phyloP scores from a whole-genome alignment of 805 yeast species.

The Blastobotrys attinorum region DNA sequence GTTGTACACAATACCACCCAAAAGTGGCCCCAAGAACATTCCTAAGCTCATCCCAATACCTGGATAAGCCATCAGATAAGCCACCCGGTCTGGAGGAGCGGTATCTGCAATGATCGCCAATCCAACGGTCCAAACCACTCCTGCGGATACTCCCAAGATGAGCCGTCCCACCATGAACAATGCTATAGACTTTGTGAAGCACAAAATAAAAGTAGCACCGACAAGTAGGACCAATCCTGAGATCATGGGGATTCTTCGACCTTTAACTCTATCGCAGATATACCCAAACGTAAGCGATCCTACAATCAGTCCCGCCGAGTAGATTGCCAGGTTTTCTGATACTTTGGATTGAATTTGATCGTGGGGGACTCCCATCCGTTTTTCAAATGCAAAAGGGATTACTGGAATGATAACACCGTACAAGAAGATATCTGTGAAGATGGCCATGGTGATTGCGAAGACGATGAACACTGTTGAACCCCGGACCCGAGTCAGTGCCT shows the following conservation, averaged over 20 bases:
- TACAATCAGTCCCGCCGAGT: slow-evolving; percentile 28
- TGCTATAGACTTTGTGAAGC: slow-evolving; percentile 21
- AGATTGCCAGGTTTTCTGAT: slow-evolving; percentile 25
- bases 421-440: slow-evolving; percentile 28
- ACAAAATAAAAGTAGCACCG: slow-evolving; percentile 26
- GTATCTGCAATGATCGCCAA: slow-evolving; percentile 28
- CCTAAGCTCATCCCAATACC: slow-evolving; percentile 27
- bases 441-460: slow-evolving; percentile 25
- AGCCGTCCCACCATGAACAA: slow-evolving; percentile 26
- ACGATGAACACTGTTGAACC: slow-evolving; percentile 20
- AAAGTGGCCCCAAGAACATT: slow-evolving; percentile 26
- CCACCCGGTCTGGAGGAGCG: slow-evolving; percentile 23
- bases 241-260: slow-evolving; percentile 25
- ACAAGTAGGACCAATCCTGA: slow-evolving; percentile 24
- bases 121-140: slow-evolving; percentile 31
- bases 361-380: slow-evolving; percentile 22
- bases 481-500: slow-evolving; percentile 7
- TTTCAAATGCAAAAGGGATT: slow-evolving; percentile 26
- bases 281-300: slow-evolving; percentile 25
- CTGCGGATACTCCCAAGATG: slow-evolving; percentile 29
- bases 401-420: slow-evolving; percentile 28
- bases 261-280: slow-evolving; percentile 20
- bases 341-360: slow-evolving; percentile 22
- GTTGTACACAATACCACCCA: slow-evolving; percentile 30
- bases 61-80: slow-evolving; percentile 25